Conservation (phyloP, 2,329 filamentous ascomycete genomes). For the Penicillium sp. region DNA sequence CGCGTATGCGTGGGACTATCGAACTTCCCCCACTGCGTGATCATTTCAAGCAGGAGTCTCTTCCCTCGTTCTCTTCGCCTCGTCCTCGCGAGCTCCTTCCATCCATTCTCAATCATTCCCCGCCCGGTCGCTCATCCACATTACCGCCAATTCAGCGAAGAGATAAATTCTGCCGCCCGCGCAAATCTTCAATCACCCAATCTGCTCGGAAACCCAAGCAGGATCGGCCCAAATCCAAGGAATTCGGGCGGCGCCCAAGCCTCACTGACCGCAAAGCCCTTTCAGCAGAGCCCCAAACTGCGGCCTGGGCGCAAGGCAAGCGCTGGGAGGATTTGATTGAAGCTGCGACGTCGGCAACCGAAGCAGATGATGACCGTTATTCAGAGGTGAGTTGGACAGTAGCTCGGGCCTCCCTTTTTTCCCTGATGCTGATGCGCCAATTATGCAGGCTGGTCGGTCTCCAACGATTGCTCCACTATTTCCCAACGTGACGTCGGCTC, state of each 20-base stretch:
- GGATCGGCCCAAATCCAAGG: conserved; percentile 75
- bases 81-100: conserved; percentile 74
- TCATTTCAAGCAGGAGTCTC: conserved; percentile 70
- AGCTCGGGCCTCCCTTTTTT: conserved; percentile 29
- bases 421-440: conserved; percentile 45
- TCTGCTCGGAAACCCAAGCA: conserved; percentile 73
- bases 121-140: conserved; percentile 82
- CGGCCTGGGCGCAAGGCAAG: conserved; percentile 72
- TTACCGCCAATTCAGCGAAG: conserved; percentile 78
- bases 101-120: conserved; percentile 75
- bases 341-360: conserved; percentile 86
- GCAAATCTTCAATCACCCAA: conserved; percentile 85
- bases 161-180: conserved; percentile 67
- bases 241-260: conserved; percentile 69
- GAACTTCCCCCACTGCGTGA: conserved; percentile 71
- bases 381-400: conserved; percentile 65
- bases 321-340: conserved; percentile 97
- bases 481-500: conserved; percentile 40
- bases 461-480: conserved; percentile 43
- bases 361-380: conserved; percentile 80
- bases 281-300: conserved; percentile 78
- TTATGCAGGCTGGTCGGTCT: conserved; percentile 38
- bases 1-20: conserved; percentile 63
- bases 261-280: conserved; percentile 77
- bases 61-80: conserved; percentile 58